Evolutionary conservation across 1,139 yeast genomes (phyloP).

Genomic region (Wickerhamomyces sp.): DNA sequence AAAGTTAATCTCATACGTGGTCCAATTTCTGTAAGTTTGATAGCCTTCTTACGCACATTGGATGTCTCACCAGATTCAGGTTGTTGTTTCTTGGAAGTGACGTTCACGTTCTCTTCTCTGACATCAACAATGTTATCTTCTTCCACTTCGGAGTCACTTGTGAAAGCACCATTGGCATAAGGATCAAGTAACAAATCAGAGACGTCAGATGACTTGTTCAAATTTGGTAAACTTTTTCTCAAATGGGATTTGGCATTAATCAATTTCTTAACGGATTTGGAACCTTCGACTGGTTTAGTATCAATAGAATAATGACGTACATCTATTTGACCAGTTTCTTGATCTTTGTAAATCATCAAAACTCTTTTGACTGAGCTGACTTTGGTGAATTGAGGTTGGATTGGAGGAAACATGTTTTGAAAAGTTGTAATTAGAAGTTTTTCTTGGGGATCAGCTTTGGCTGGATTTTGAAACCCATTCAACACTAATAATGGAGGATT

Average conservation of each 20-base stretch:
- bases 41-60: slow-evolving; percentile 70
- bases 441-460: slow-evolving; percentile 60
- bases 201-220: slow-evolving; percentile 65
- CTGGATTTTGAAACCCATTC: slow-evolving; percentile 72
- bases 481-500: slow-evolving; percentile 87
- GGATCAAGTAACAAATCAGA: slow-evolving; percentile 84
- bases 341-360: slow-evolving; percentile 71
- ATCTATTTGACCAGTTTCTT: slow-evolving; percentile 67
- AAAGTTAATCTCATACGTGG: slow-evolving; percentile 79
- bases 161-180: slow-evolving; percentile 70
- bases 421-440: slow-evolving; percentile 83
- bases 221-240: slow-evolving; percentile 70
- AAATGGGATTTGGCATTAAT: slow-evolving; percentile 58
- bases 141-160: slow-evolving; percentile 92
- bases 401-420: slow-evolving; percentile 95
- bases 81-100: slow-evolving; percentile 17
- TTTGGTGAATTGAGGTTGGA: slow-evolving; percentile 72
- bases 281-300: slow-evolving; percentile 81
- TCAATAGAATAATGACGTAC: slow-evolving; percentile 88
- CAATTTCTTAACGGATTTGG: slow-evolving; percentile 73
- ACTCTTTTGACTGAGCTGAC: slow-evolving; percentile 78
- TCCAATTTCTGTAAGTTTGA: slow-evolving; percentile 88
- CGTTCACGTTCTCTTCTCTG: slow-evolving; percentile 32
- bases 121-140: slow-evolving; percentile 85
- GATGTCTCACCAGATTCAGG: slow-evolving; percentile 20